phyloP scores from a whole-genome alignment of 2,329 filamentous ascomycete species.

The Fusarium sterilihyphosum region DNA sequence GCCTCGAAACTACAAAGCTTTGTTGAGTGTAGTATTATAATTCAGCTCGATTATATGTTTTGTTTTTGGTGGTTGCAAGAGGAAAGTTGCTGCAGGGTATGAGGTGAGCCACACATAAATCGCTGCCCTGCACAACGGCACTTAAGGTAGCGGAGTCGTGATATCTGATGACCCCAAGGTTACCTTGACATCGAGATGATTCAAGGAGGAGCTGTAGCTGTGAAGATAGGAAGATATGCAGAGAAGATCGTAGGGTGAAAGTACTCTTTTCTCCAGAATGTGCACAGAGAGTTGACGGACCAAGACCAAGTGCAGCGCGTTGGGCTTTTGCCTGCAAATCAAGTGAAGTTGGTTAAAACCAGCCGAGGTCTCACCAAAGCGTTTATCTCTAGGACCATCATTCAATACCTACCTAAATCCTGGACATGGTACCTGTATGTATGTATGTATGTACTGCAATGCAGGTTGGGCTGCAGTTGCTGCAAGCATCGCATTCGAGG shows the following conservation, averaged over 20 bases:
- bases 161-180: conserved; percentile 4
- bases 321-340: conserved; percentile 12
- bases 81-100: not conserved
- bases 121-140: not conserved
- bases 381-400: not conserved
- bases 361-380: conserved; percentile 10
- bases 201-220: not conserved
- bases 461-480: conserved; percentile 37
- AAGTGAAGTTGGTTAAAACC: not conserved
- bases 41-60: not conserved
- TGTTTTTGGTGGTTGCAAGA: not conserved
- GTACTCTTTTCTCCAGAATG: not conserved
- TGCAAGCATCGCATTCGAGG: conserved; percentile 30
- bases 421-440: conserved; percentile 13
- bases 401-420: not conserved
- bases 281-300: not conserved
- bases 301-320: not conserved
- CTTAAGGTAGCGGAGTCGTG: not conserved
- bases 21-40: not conserved
- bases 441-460: conserved; percentile 11
- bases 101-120: conserved; percentile 6
- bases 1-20: not conserved
- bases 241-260: not conserved
- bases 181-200: not conserved
- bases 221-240: not conserved